Base-by-base conservation (phyloP, 768 basidiomycete species). In the Agrocybe pediades region DNA sequence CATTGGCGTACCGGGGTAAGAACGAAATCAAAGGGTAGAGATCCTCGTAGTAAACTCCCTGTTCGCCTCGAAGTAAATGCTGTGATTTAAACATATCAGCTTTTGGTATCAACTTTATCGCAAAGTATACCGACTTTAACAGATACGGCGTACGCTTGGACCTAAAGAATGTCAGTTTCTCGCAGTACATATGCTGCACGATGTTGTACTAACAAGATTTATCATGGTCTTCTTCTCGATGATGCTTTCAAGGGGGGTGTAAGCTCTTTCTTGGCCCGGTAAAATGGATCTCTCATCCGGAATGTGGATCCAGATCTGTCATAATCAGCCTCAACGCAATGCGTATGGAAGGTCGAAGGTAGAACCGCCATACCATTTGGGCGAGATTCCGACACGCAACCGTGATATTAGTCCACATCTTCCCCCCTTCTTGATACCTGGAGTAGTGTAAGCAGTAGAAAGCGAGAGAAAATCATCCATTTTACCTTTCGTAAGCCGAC, bases 151-250 rank as follows among this genome's bases (percentile, higher is more conserved):
- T 81, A 88, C 0, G 85, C 87, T 75, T 87, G 84, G n/a, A 88
- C 72, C 84, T 87, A 26, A 26, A 41, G 24, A 29, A 17, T 15
- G 19, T 51, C 49, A 55, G 20, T n/a, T 42, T 26, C 33, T 13
- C 29, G 16, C 30, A 4, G 21, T 15, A 15, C 17, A 39, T 25
- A 9, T n/a, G 25, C 17, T 33, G 42, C 19, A 39, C 7, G 24
- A n/a, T 2, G 17, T 26, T 26, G 2, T 11, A 11, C 77, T 56
- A 54, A 85, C 82, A 45, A 90, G 65, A 61, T 88, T 88, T 52
- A 90, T 75, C 78, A 88, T 87, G 1, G 81, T 81, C 70, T 86
- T 85, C 69, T 90, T 91, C 73, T 90, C 88, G 47, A 89, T 79
- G 9, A 84, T 67, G 15, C 73, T 76, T 60, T 83, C 67, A n/a